phyloP scores from a whole-genome alignment of 192 early-diverging fungal genomes.

The Coemansia sp. region DNA sequence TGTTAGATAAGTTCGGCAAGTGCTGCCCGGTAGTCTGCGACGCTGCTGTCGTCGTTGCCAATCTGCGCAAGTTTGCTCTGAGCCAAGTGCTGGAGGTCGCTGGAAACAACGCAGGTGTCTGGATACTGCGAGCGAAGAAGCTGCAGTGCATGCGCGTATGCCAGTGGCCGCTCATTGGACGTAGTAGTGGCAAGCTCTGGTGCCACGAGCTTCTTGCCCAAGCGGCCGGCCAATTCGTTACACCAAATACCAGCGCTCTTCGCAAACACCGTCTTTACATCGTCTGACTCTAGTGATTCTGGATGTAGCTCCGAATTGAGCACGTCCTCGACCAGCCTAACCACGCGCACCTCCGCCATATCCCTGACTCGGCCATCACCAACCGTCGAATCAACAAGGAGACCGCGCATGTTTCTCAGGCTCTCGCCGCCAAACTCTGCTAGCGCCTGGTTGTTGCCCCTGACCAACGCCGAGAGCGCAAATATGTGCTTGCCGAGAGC shows the following conservation, averaged over 20 bases:
- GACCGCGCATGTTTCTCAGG: slow-evolving; percentile 9
- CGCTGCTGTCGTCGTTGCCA: not conserved
- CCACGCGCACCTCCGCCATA: slow-evolving; percentile 23
- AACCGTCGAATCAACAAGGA: not conserved
- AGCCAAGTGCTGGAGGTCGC: slow-evolving; percentile 18
- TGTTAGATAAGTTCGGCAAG: slow-evolving; percentile 17
- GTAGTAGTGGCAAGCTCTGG: not conserved
- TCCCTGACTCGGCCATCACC: not conserved
- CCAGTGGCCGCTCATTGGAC: slow-evolving; percentile 15
- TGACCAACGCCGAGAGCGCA: slow-evolving; percentile 46
- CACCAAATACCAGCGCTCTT: slow-evolving; percentile 33
- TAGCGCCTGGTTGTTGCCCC: slow-evolving; percentile 38
- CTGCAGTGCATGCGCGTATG: slow-evolving; percentile 29
- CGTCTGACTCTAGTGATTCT: slow-evolving; percentile 5
- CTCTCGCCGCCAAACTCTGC: slow-evolving; percentile 30
- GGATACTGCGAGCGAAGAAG: slow-evolving; percentile 16
- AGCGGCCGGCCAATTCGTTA: slow-evolving; percentile 14
- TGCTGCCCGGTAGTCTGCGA: slow-evolving; percentile 34
- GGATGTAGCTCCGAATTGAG: slow-evolving; percentile 46
- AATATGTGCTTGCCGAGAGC: slow-evolving; percentile 39
- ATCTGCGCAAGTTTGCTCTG: slow-evolving; percentile 20
- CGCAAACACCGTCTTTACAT: not conserved
- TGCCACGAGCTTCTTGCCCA: slow-evolving; percentile 8
- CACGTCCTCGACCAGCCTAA: slow-evolving; percentile 46
- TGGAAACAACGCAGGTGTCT: slow-evolving; percentile 17